Conservation (phyloP, 164 flowering plant species). For the Nymphaea thermarum region DNA sequence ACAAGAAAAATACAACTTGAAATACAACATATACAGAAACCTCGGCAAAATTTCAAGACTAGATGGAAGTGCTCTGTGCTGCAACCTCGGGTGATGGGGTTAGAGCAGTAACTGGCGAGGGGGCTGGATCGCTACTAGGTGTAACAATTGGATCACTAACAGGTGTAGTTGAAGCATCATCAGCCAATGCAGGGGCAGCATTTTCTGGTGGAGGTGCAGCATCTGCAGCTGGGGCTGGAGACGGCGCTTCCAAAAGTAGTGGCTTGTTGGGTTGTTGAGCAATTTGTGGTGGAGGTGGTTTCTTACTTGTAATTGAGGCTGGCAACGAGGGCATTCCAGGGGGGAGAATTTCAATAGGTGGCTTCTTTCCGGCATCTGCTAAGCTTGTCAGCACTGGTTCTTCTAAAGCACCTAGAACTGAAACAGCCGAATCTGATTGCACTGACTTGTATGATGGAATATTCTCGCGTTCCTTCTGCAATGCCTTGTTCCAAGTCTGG, state of each 20-base stretch:
- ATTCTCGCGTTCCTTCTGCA: conserved; percentile 82
- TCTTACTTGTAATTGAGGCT: conserved; percentile 35
- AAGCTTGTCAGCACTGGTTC: conserved; percentile 85
- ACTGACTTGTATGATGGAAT: conserved; percentile 54
- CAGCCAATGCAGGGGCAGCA: background rate
- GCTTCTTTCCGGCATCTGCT: conserved; percentile 80
- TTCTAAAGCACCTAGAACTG: conserved; percentile 84
- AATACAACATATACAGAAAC: too few species aligned
- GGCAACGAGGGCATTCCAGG: conserved; percentile 81
- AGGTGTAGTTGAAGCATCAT: background rate
- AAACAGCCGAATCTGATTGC: conserved; percentile 46
- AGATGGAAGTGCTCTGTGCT: too few species aligned
- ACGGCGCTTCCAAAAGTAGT: conserved; percentile 56
- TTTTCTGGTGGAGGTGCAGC: conserved; percentile 1
- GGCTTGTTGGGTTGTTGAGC: conserved; percentile 52
- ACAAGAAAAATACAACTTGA: too few species aligned
- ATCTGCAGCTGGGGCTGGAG: conserved; percentile 11
- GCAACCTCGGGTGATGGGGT: background rate
- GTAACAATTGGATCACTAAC: background rate
- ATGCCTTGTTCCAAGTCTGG: conserved; percentile 77
- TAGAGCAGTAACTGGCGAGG: background rate
- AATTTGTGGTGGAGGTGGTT: conserved; percentile 30
- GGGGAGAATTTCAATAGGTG: conserved; percentile 88
- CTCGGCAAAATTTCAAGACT: too few species aligned
- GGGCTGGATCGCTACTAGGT: background rate